Evolutionary conservation across 306 rosid genomes (phyloP).

Genomic region (Luffa acutangula): DNA sequence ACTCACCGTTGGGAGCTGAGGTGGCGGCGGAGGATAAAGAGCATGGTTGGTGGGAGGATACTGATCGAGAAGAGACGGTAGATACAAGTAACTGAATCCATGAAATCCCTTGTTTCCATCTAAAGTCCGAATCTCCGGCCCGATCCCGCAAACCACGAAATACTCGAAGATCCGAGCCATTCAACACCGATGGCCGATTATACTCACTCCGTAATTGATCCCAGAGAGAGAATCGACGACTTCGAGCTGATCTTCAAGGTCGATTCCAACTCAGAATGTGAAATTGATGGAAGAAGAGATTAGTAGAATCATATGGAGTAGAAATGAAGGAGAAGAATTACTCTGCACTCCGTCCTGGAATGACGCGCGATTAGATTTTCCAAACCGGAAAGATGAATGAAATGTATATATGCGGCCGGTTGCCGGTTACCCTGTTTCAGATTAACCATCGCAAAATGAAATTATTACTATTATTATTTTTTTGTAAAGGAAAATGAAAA

Average conservation of each 20-base stretch:
- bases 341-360: background rate
- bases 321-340: background rate
- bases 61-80: conserved; percentile 75
- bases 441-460: background rate
- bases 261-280: background rate
- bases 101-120: conserved; percentile 84
- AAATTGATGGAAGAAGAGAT: background rate
- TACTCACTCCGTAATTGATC: background rate
- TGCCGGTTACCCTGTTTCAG: background rate
- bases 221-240: background rate
- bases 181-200: conserved; percentile 1
- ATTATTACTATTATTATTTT: background rate
- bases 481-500: background rate
- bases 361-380: background rate
- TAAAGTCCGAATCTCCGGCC: conserved; percentile 82
- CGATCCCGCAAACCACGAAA: conserved; percentile 95
- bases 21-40: conserved; percentile 91
- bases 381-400: background rate
- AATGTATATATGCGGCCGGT: background rate
- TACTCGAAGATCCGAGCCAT: conserved; percentile 95
- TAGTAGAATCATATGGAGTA: background rate
- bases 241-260: background rate
- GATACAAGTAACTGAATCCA: conserved; percentile 51
- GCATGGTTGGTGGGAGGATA: conserved; percentile 67
- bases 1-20: conserved; percentile 88